Evolutionary conservation across 768 basidiomycete species (phyloP), one percentile per base, ranked within the genome.

Genomic region (button mushroom (Agaricus bisporus)): DNA sequence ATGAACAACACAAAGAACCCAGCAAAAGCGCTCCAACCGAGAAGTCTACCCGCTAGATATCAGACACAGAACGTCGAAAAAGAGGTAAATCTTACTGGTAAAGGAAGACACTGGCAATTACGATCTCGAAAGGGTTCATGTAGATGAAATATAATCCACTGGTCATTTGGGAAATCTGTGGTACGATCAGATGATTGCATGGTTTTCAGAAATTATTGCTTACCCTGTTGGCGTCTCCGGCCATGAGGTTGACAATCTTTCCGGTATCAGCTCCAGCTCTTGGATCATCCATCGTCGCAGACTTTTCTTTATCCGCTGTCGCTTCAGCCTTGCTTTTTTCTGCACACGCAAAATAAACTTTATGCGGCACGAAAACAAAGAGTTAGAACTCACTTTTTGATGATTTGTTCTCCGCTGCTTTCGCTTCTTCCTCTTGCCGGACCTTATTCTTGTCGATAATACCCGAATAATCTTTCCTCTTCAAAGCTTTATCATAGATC

Each of bases 181-280:
- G 18, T 15, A 15, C 5, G n/a, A 17, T 52, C 15, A 28, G 7
- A 42, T 41, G 45, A 5, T 20, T 39, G 37, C 1, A n/a, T 46
- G 35, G 12, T 15, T 14, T 17, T 7, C 12, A 10, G 6, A 10
- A 28, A 41, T n/a, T 5, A 10, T 26, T 14, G 63, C 69, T 37
- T 44, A 80, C 75, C 45, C 76, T 70, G 61, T 83, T 86, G 2
- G 84, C 82, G 63, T 91, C 89, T 6, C 80, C 82, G 12, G 88
- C 83, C 91, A 95, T 95, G 35, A 94, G 68, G 59, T 91, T 91
- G 51, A 94, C 89, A 49, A 95, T 90, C 66, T 94, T 93, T 11
- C 93, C 93, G 11, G 88, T 76, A 64, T 92, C 88, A 7, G 93
- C 93, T 14, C 90, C 88, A 0, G 85, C 79, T 59, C 81, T 85